phyloP scores from a whole-genome alignment of 768 basidiomycete species.

The Myochromella boudieri region DNA sequence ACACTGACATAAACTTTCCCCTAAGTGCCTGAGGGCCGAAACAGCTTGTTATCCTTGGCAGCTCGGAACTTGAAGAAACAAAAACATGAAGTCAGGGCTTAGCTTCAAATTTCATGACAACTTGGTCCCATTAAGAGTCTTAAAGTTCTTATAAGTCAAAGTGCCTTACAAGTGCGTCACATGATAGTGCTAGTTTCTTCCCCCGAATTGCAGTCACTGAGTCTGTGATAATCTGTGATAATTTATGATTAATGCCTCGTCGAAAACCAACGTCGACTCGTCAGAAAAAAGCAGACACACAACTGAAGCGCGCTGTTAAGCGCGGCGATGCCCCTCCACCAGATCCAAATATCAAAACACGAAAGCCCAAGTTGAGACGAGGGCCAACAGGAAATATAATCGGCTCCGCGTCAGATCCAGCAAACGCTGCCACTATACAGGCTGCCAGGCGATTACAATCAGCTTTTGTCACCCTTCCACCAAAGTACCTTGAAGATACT shows the following conservation, averaged over 20 bases:
- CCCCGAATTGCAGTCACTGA: no score
- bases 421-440: slow-evolving; percentile 31
- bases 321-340: slow-evolving; percentile 62
- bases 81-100: no score
- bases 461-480: slow-evolving; percentile 63
- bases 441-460: slow-evolving; percentile 63
- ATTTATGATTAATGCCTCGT: slow-evolving; percentile 34
- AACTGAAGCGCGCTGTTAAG: slow-evolving; percentile 82
- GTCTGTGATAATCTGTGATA: no score
- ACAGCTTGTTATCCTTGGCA: no score
- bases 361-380: slow-evolving; percentile 23
- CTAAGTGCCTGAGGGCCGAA: no score
- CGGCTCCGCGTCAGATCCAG: slow-evolving; percentile 20
- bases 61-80: no score
- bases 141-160: no score
- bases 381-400: slow-evolving; percentile 32
- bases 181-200: no score
- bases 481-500: slow-evolving; percentile 59
- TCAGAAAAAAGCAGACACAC: slow-evolving; percentile 68
- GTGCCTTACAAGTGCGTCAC: no score
- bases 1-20: background rate
- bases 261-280: slow-evolving; percentile 61
- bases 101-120: no score
- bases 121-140: no score
- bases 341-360: slow-evolving; percentile 30